Conservation (phyloP, 768 basidiomycete genomes). For the Phlebiopsis gigantea region DNA sequence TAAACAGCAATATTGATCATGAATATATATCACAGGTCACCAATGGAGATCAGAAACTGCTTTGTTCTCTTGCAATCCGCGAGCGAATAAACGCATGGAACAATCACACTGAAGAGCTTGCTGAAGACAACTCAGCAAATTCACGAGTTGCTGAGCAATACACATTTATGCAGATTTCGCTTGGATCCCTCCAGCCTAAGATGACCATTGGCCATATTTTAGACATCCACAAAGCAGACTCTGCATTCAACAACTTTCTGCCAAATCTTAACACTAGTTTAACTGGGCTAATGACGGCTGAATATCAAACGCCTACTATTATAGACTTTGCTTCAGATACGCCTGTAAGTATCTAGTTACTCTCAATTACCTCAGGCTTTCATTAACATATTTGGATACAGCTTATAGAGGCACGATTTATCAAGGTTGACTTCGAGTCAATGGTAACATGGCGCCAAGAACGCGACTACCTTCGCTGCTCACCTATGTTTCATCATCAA, state of each 20-base stretch:
- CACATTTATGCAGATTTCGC: background rate
- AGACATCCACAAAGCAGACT: background rate
- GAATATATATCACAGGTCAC: background rate
- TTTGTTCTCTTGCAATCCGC: background rate
- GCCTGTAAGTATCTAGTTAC: too few species aligned
- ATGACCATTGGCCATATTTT: background rate
- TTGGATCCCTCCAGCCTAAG: background rate
- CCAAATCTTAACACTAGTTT: background rate
- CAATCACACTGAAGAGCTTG: background rate
- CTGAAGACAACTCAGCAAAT: background rate
- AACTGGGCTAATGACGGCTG: too few species aligned
- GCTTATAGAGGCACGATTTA: too few species aligned
- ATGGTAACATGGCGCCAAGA: constrained; percentile 13
- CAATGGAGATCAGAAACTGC: background rate
- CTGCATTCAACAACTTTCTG: background rate
- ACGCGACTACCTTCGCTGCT: constrained; percentile 16
- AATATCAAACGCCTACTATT: too few species aligned
- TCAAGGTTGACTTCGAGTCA: constrained; percentile 18
- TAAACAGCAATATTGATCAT: background rate
- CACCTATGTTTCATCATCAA: constrained; percentile 12
- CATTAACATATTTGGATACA: too few species aligned
- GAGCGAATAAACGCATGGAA: background rate
- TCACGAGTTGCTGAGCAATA: background rate
- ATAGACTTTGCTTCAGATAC: too few species aligned
- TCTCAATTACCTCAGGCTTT: too few species aligned